Conservation (phyloP, 805 yeast genomes). For the Allodekkera sacchari region DNA sequence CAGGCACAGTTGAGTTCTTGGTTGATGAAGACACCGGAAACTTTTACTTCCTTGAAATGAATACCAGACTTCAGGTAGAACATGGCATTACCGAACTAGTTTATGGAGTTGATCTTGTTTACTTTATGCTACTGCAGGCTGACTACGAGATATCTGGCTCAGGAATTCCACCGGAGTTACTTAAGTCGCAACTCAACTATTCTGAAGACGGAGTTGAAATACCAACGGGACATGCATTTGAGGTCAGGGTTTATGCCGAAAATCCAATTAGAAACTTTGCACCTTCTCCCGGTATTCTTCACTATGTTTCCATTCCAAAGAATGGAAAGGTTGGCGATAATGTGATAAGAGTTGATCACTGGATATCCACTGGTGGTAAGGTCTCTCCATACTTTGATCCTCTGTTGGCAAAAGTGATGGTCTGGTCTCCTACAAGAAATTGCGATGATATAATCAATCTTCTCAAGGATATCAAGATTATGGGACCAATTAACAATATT, state of each 20-base stretch:
- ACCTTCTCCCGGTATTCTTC: constrained; percentile 22
- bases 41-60: constrained; percentile 22
- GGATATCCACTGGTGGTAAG: constrained; percentile 20
- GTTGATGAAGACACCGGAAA: constrained; percentile 20
- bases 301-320: constrained; percentile 13
- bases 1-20: constrained; percentile 24
- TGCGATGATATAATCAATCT: constrained; percentile 14
- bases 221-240: constrained; percentile 23
- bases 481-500: constrained; percentile 22
- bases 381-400: constrained; percentile 26
- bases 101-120: constrained; percentile 18
- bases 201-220: constrained; percentile 10
- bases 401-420: constrained; percentile 22
- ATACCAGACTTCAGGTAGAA: constrained; percentile 23
- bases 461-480: constrained; percentile 12
- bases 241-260: constrained; percentile 22
- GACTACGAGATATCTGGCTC: constrained; percentile 15
- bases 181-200: constrained; percentile 8
- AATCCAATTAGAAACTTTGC: constrained; percentile 20
- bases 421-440: constrained; percentile 19
- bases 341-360: constrained; percentile 19
- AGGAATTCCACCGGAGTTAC: constrained; percentile 13
- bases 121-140: constrained; percentile 19
- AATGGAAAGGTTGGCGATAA: neutral
- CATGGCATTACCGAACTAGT: constrained; percentile 23